Base-by-base conservation (phyloP, 805 yeast species). In the Danielia oregonensis region DNA sequence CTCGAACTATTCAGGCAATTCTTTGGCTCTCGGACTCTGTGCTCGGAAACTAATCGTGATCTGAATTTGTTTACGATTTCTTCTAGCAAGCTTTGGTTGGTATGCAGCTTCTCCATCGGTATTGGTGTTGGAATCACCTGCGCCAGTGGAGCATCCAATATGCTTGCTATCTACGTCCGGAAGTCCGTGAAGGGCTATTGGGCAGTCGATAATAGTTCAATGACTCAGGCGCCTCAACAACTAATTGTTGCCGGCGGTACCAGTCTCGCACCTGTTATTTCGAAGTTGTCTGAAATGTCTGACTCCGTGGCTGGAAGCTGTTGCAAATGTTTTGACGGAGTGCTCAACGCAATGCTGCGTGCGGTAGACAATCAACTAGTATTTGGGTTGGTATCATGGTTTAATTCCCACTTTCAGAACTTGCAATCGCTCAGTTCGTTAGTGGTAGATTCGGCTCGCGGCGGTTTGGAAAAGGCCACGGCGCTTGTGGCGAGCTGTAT, bases 91-190 rank as follows among this genome's bases (percentile, higher is more conserved):
- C 11, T 32, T 9, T 57, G 60, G 53, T 17, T 61, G 8, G 16
- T 63, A 4, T 61, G 60, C 31, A 51, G 66, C 36, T 63, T 65
- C 38, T 45, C 65, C 1, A 18, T 64, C 15, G 70, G 70, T 1
- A 46, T 65, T 23, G 66, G 70, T 1, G 45, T 66, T 13, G 70
- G 72, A 2, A 37, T 42, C 7, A 21, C 46, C 2, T 16, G 22
- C 16, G 33, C 32, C 4, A 22, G 19, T 17, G 32, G 32, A 2
- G 32, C 32, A 9, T 19, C 22, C 1, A 19, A 26, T 7, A 9
- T 19, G 22, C 9, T 6, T 19, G 22, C 22, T 7, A 6, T 19
- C 6, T 19, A 19, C 22, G 9, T 19, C 22, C 9, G 9, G 6
- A 9, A 19, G 6, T 19, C 9, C 9, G 22, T 6, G 22, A 9